phyloP scores from a whole-genome alignment of 345 rosid genomes.

The Gossypium herbaceum region DNA sequence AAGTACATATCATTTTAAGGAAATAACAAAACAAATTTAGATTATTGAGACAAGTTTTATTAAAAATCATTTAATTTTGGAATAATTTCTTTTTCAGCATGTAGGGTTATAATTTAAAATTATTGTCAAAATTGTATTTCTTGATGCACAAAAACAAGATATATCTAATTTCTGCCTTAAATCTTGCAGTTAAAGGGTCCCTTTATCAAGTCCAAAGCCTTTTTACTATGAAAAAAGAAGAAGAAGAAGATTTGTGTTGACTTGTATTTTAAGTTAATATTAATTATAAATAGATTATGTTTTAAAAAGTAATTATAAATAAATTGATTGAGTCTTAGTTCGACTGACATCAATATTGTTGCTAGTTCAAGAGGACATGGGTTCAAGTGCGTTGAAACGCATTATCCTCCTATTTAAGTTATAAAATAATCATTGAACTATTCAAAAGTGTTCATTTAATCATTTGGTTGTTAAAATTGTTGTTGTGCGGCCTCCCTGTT shows the following conservation, averaged over 20 bases:
- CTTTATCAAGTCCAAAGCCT: neutral
- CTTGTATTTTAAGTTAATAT: neutral
- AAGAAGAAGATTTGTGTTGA: neutral
- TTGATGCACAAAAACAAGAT: neutral
- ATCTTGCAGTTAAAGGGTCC: neutral
- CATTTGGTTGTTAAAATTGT: too few relatives aligned
- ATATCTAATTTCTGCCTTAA: neutral
- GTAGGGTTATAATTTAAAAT: too few relatives aligned
- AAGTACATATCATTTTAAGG: neutral
- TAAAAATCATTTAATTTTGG: neutral
- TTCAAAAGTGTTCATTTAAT: too few relatives aligned
- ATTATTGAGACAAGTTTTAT: neutral
- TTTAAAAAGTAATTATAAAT: too few relatives aligned
- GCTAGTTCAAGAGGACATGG: accelerated
- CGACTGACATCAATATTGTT: too few relatives aligned
- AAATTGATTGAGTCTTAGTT: too few relatives aligned
- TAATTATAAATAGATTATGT: too few relatives aligned
- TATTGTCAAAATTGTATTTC: neutral
- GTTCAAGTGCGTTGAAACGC: too few relatives aligned
- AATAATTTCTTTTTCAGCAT: too few relatives aligned
- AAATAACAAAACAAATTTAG: neutral
- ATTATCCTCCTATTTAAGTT: too few relatives aligned
- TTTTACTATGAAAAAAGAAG: neutral
- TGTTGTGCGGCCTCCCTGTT: too few relatives aligned
- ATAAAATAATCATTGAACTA: too few relatives aligned